phyloP scores from a whole-genome alignment of 1,284 basidiomycete genomes.

The Moesziomyces antarcticus region DNA sequence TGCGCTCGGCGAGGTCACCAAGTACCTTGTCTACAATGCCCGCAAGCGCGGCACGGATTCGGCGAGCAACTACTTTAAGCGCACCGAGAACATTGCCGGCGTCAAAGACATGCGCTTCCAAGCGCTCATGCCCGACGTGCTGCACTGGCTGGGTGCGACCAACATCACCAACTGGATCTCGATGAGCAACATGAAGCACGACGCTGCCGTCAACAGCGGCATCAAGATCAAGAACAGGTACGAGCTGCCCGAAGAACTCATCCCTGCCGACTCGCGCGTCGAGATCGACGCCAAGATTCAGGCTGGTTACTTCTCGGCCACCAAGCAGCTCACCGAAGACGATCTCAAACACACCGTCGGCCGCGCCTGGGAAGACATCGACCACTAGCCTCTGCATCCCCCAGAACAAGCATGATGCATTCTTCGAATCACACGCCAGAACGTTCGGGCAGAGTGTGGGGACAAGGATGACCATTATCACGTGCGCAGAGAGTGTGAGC shows the following conservation, averaged over 20 bases:
- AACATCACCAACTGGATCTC: constrained; percentile 71
- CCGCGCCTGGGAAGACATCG: constrained; percentile 77
- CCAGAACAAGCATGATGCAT: neutral
- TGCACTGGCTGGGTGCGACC: constrained; percentile 69
- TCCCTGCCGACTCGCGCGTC: constrained; percentile 55
- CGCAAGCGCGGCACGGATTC: constrained; percentile 92
- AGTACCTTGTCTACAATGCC: constrained; percentile 81
- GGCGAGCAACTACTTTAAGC: constrained; percentile 92
- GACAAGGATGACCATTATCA: neutral
- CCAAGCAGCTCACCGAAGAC: constrained; percentile 48
- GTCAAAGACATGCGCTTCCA: constrained; percentile 73
- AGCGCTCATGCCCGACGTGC: constrained; percentile 92
- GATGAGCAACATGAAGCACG: constrained; percentile 96
- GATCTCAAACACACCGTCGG: constrained; percentile 74
- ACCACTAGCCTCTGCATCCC: constrained; percentile 22
- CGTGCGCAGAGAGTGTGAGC: neutral
- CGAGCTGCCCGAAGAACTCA: constrained; percentile 61
- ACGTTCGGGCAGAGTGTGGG: neutral
- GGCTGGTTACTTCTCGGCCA: constrained; percentile 72
- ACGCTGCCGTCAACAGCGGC: constrained; percentile 81
- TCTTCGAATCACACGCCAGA: neutral
- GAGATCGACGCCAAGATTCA: constrained; percentile 74
- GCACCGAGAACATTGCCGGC: constrained; percentile 90
- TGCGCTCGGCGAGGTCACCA: constrained; percentile 82
- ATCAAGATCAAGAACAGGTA: constrained; percentile 77